phyloP scores from a whole-genome alignment of 106 monocot genomes.

The Allium sativum region DNA sequence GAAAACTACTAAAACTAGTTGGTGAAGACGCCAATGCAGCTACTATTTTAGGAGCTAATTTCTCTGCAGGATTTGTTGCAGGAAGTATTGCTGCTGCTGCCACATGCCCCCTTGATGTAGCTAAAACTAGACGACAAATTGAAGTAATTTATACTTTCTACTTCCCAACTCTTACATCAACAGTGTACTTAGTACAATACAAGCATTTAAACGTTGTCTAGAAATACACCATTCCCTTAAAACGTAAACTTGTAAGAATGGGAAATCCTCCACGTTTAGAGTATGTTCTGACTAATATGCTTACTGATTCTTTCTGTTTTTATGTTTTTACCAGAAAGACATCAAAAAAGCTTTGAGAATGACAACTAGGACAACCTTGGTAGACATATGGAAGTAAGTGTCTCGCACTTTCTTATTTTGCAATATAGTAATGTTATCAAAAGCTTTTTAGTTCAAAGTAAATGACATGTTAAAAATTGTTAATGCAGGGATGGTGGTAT shows the following conservation, averaged over 20 bases:
- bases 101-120: constrained; percentile 97
- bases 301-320: neutral
- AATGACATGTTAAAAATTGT: neutral
- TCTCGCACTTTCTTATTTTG: neutral
- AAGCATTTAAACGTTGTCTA: too few species aligned
- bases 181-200: too few species aligned
- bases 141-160: constrained; percentile 29
- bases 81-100: constrained; percentile 82
- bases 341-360: constrained; percentile 49
- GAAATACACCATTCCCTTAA: too few species aligned
- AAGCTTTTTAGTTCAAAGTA: neutral
- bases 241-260: too few species aligned
- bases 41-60: constrained; percentile 68
- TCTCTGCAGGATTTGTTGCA: constrained; percentile 80
- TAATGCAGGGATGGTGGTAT: constrained; percentile 62
- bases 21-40: constrained; percentile 55
- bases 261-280: too few species aligned
- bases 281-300: neutral
- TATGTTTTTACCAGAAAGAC: constrained; percentile 52
- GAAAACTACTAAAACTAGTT: constrained; percentile 43
- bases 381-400: constrained; percentile 73
- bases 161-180: too few species aligned
- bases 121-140: constrained; percentile 90
- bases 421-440: neutral
- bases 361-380: constrained; percentile 68